Conservation (phyloP, 371 early-diverging fungal genomes). For the Apophysomyces sp. region DNA sequence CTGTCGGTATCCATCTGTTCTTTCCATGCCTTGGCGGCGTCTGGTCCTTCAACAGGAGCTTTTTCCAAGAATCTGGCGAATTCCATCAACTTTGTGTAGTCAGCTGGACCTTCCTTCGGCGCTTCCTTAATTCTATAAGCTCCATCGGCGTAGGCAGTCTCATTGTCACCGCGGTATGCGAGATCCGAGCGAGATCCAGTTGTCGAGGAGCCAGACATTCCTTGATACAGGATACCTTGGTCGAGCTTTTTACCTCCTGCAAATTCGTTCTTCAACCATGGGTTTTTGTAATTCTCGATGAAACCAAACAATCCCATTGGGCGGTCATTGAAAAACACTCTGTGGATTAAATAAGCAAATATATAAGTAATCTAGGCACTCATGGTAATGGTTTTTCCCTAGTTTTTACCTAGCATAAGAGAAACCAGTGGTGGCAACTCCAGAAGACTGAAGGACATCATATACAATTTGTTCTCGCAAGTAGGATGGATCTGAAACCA, state of each 20-base stretch:
- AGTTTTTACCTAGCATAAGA: constrained; percentile 22
- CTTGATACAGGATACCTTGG: constrained; percentile 38
- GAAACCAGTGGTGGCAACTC: constrained; percentile 23
- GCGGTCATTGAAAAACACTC: constrained; percentile 34
- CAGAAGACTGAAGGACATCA: constrained; percentile 23
- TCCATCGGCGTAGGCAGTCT: constrained; percentile 20
- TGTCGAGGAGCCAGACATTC: not conserved
- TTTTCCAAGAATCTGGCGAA: constrained; percentile 31
- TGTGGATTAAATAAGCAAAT: not conserved
- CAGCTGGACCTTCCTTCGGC: constrained; percentile 14
- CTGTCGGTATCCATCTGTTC: constrained; percentile 29
- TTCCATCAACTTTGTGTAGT: constrained; percentile 16
- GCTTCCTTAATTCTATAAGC: constrained; percentile 30
- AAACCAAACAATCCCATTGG: constrained; percentile 37
- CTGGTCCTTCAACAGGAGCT: constrained; percentile 10
- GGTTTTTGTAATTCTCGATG: constrained; percentile 32
- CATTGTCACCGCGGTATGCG: constrained; percentile 20
- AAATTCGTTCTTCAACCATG: constrained; percentile 39
- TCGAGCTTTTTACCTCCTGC: constrained; percentile 25
- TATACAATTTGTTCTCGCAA: constrained; percentile 32
- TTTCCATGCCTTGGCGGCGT: constrained; percentile 28
- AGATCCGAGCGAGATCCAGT: constrained; percentile 8
- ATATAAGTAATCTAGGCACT: not conserved
- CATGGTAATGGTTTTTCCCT: not conserved
- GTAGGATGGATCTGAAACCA: constrained; percentile 38